phyloP scores from a whole-genome alignment of 768 basidiomycete genomes.

The Cantharellus anzutake region DNA sequence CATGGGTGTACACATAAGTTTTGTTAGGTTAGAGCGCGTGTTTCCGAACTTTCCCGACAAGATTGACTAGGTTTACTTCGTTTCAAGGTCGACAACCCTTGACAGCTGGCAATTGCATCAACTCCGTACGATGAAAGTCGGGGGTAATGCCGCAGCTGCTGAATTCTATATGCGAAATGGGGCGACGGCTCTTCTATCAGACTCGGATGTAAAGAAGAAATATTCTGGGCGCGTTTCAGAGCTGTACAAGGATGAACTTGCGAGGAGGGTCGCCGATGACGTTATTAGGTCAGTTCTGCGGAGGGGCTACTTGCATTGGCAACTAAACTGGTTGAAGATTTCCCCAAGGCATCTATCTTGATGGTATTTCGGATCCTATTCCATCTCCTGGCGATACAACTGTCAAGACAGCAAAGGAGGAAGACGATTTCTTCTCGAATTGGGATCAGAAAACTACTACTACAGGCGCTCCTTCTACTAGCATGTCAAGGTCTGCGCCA shows the following conservation, averaged over 20 bases:
- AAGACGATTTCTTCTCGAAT: conserved; percentile 92
- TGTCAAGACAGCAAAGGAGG: conserved; percentile 24
- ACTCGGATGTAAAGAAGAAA: conserved; percentile 71
- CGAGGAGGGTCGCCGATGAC: conserved; percentile 63
- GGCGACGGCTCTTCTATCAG: conserved; percentile 43
- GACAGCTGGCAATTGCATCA: conserved; percentile 87
- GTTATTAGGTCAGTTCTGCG: conserved; percentile 29
- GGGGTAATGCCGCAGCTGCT: conserved; percentile 69
- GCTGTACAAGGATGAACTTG: conserved; percentile 84
- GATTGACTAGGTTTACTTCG: not conserved
- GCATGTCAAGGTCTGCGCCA: not conserved
- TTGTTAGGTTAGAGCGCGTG: conserved; percentile 54
- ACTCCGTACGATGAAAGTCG: conserved; percentile 90
- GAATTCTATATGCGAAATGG: conserved; percentile 88
- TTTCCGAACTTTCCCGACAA: not conserved
- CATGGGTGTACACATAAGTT: conserved; percentile 95
- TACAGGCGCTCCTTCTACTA: not conserved
- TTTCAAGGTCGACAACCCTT: conserved; percentile 74
- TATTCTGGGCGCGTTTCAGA: conserved; percentile 73
- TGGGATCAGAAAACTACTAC: conserved; percentile 51
- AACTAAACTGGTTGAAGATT: conserved; percentile 27
- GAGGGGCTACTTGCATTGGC: not conserved
- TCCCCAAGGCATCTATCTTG: conserved; percentile 60
- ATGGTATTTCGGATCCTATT: conserved; percentile 31
- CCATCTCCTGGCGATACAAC: conserved; percentile 18